These are phyloP conservation scores for Colletotrichum sp. DNA, from an alignment of 2,329 filamentous ascomycete genomes.

Conservation along the genomic window DNA sequence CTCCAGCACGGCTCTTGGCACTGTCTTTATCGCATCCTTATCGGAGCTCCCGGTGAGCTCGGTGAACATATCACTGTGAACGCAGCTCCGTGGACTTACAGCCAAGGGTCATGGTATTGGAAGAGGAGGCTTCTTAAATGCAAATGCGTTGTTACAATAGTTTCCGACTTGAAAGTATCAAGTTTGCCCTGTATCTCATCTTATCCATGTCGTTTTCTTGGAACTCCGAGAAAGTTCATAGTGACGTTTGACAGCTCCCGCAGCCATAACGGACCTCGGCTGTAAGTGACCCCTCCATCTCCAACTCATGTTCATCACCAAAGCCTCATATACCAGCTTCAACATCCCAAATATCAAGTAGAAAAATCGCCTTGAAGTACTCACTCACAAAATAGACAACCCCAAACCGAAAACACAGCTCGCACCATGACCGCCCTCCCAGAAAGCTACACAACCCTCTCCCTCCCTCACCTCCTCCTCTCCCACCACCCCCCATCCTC, in stretches of 20 bases:
- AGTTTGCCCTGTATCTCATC: background rate
- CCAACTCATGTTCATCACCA: background rate
- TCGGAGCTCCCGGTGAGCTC: background rate
- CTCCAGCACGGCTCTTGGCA: background rate
- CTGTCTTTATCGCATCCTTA: background rate
- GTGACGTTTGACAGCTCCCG: background rate
- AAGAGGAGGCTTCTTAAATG: background rate
- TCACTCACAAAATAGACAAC: background rate
- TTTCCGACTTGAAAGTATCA: background rate
- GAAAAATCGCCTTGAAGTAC: background rate
- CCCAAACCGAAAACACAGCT: background rate
- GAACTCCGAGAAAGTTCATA: background rate
- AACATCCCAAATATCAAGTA: background rate
- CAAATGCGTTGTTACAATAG: background rate
- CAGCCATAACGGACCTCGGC: constrained; percentile 7
- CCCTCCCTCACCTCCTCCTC: constrained; percentile 49
- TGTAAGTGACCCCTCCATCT: constrained; percentile 5
- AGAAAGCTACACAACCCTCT: constrained; percentile 43
- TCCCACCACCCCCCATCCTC: constrained; percentile 56
- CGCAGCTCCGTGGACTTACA: background rate
- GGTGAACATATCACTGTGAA: background rate
- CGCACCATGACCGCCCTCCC: constrained; percentile 26
- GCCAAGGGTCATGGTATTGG: background rate
- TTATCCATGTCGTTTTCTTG: background rate
- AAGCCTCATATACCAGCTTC: background rate